A percentile compares a stretch with the other conserved stretches of the same genome.
Conservation (phyloP, 2,329 filamentous ascomycete genomes). For the Tolypocladium inflatum region DNA sequence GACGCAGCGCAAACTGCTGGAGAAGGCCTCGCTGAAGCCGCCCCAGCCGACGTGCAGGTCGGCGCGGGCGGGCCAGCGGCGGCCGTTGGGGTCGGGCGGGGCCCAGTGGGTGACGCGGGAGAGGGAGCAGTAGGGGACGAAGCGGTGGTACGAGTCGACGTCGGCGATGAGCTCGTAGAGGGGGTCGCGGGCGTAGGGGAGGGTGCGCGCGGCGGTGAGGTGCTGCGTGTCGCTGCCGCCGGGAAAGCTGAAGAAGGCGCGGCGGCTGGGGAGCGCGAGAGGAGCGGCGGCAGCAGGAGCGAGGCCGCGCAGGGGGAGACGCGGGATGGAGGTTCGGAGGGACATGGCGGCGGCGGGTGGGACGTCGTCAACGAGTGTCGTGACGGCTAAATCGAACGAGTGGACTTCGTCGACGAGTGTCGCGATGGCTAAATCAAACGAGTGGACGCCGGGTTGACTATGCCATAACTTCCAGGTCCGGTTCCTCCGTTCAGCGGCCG, state of each 20-base stretch:
- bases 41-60: slow-evolving; percentile 81
- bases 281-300: slow-evolving; percentile 6
- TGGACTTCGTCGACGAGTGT: neutral
- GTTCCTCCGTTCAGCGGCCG: neutral
- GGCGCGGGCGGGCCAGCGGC: slow-evolving; percentile 61
- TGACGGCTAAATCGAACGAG: neutral
- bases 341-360: slow-evolving; percentile 1
- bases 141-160: slow-evolving; percentile 71
- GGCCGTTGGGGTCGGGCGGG: slow-evolving; percentile 34
- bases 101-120: slow-evolving; percentile 73
- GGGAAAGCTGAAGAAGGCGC: slow-evolving; percentile 8
- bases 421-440: neutral
- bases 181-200: slow-evolving; percentile 60
- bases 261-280: slow-evolving; percentile 7
- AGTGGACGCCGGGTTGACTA: neutral
- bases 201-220: slow-evolving; percentile 63
- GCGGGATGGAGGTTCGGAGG: slow-evolving; percentile 5
- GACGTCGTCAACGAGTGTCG: neutral
- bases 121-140: slow-evolving; percentile 83
- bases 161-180: slow-evolving; percentile 86
- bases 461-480: neutral
- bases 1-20: slow-evolving; percentile 68
- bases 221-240: slow-evolving; percentile 42
- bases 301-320: slow-evolving; percentile 1
- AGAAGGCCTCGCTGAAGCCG: slow-evolving; percentile 74